Base-by-base conservation (phyloP, 176 grass and related monocot species). In the Themeda triandra region DNA sequence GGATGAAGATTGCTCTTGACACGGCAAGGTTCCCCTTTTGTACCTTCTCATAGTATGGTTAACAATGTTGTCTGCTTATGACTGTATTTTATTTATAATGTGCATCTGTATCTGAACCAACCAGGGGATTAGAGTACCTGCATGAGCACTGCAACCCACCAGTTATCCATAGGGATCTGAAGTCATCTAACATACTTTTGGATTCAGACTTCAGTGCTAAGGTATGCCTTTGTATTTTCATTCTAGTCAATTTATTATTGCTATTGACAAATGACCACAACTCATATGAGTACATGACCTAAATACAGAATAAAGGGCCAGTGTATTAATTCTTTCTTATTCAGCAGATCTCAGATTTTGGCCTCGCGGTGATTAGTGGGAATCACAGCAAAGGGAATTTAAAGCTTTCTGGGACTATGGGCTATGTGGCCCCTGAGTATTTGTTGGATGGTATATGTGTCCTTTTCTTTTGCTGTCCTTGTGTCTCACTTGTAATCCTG, bases 1-100 rank as follows among this genome's bases (percentile, higher is more conserved):
- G 97, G 63, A 96, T 99, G 92, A 99, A 99, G 92, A 96, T 99
- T 58, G 97, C 97, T 33, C 92, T 99, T 33, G 93, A 96, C 86
- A 96, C 86, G 31, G 97, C 97, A 82, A 99, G 97, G 97, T 99
- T 72, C 40, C 13, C 66, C 69, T 92, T 81, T 81, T 40, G 31
- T 32, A 25, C 46, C 30, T 87, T 68, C 29, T 10, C 37, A 25
- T 69, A 33, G 41, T 49, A 73, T 75, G 75, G 41, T 63, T 72
- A 64, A 37, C 36, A 45, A 60, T 32, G 23, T 62, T 69, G 77
- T 46, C 44, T 62, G 17, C 10, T 73, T 63, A 76, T 66, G 63
- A 86, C 33, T 28, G 15, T 13, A 74, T 88, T 63, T 66, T 83
- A 71, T 63, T 66, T 83, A 71, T 88, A 80, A 84, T 33, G 72